Percentiles rank a stretch among this genome's conserved stretches.
These are phyloP conservation scores for Penicillium subrubescens DNA, from an alignment of 495 filamentous ascomycete species.

Conservation along the genomic window DNA sequence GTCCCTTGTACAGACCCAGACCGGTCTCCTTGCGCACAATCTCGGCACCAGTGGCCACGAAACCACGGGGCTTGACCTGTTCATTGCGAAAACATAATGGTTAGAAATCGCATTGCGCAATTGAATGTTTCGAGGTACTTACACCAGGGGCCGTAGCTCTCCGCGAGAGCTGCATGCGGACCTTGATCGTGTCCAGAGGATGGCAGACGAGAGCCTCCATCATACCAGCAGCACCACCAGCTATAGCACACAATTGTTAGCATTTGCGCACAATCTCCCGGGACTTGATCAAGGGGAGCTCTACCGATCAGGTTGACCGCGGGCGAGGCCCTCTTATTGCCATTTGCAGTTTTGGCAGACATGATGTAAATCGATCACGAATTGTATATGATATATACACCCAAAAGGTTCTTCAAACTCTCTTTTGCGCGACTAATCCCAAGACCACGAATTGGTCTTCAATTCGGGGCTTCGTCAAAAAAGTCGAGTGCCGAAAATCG, in stretches of 20 bases:
- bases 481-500: conserved; percentile 3
- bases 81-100: not conserved
- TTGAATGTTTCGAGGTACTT: conserved; percentile 24
- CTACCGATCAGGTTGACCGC: conserved; percentile 94
- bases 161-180: conserved; percentile 97
- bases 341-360: conserved; percentile 63
- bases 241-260: conserved; percentile 50
- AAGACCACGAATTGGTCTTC: conserved; percentile 5
- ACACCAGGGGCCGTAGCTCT: conserved; percentile 81
- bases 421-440: not conserved
- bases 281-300: too few species aligned
- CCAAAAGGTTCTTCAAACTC: not conserved
- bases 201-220: conserved; percentile 98
- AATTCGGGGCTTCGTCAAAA: not conserved
- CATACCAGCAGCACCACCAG: conserved; percentile 97
- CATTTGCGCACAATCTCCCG: too few species aligned
- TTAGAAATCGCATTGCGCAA: conserved; percentile 23
- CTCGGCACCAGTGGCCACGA: conserved; percentile 81
- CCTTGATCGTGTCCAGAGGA: conserved; percentile 98
- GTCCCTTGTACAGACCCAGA: conserved; percentile 91
- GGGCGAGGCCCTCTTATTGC: conserved; percentile 75
- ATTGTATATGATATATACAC: not conserved
- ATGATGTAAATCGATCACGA: conserved; percentile 40
- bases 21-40: conserved; percentile 90
- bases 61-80: conserved; percentile 77